These are phyloP conservation scores for Scleromitrula shiraiana DNA, from an alignment of 2,329 filamentous ascomycete genomes.

Conservation along the genomic window DNA sequence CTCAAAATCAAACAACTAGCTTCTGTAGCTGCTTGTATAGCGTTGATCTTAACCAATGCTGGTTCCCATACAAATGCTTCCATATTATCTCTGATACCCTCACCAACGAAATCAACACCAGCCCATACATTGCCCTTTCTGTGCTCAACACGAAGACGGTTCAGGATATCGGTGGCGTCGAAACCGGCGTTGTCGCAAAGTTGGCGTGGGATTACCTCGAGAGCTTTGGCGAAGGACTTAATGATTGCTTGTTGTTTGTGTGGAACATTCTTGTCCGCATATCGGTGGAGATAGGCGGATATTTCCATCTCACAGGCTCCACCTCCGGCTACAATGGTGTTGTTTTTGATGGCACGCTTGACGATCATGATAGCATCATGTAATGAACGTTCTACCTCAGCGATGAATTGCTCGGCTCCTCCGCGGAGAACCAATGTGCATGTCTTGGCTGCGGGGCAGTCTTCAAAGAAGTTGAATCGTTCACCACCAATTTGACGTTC, in stretches of 20 bases:
- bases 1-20: conserved; percentile 90
- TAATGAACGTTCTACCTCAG: conserved; percentile 92
- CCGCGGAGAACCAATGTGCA: conserved; percentile 93
- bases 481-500: conserved; percentile 96
- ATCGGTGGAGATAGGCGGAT: conserved; percentile 85
- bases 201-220: conserved; percentile 94
- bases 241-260: conserved; percentile 97
- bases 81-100: conserved; percentile 92
- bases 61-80: conserved; percentile 97
- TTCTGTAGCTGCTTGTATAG: conserved; percentile 91
- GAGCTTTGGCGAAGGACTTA: conserved; percentile 94
- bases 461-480: conserved; percentile 97
- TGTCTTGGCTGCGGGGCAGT: conserved; percentile 90
- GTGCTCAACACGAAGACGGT: conserved; percentile 92
- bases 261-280: conserved; percentile 83
- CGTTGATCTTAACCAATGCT: conserved; percentile 91
- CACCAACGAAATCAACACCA: conserved; percentile 88
- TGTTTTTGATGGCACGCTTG: conserved; percentile 94
- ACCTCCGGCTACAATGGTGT: conserved; percentile 87
- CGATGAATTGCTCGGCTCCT: conserved; percentile 97
- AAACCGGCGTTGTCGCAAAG: conserved; percentile 98
- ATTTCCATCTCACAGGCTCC: conserved; percentile 96
- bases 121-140: conserved; percentile 89
- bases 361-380: conserved; percentile 99
- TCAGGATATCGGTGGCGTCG: conserved; percentile 95